A percentile compares a stretch with the other conserved stretches of the same genome.
Evolutionary conservation across 2,329 filamentous ascomycete species (phyloP).

Genomic region (Trichoderma atrobrunneum): DNA sequence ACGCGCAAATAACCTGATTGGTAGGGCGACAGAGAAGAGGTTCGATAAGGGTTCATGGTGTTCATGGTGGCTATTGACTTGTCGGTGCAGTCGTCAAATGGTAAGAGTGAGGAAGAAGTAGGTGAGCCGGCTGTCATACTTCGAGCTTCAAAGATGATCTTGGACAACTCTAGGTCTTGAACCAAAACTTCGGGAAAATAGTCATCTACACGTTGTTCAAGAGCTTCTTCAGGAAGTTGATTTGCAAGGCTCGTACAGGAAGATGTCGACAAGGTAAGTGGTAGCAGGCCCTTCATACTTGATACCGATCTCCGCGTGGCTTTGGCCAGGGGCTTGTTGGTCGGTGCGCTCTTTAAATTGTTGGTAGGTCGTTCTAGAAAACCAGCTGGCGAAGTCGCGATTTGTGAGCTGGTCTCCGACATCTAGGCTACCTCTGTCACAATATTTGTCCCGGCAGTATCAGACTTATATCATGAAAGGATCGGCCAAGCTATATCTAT

Average conservation of each 20-base stretch:
- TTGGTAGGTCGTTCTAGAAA: constrained; percentile 13
- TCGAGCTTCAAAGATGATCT: constrained; percentile 46
- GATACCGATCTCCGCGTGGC: constrained; percentile 36
- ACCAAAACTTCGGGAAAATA: constrained; percentile 57
- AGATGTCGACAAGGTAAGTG: constrained; percentile 32
- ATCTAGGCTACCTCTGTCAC: constrained; percentile 9
- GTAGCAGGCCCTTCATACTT: constrained; percentile 40
- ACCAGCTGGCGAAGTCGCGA: constrained; percentile 9
- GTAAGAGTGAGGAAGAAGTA: constrained; percentile 22
- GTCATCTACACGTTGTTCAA: constrained; percentile 35
- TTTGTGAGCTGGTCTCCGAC: constrained; percentile 8
- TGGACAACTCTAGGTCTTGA: constrained; percentile 50
- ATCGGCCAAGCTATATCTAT: background rate
- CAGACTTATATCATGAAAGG: background rate
- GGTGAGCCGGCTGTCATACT: constrained; percentile 54
- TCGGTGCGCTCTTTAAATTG: constrained; percentile 16
- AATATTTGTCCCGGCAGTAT: background rate
- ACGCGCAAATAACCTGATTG: constrained; percentile 32
- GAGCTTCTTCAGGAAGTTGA: constrained; percentile 25
- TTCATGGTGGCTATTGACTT: background rate
- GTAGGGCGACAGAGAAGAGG: constrained; percentile 27
- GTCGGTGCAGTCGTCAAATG: background rate
- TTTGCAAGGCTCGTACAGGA: constrained; percentile 27
- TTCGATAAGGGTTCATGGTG: constrained; percentile 5
- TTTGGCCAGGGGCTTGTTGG: constrained; percentile 23